These are phyloP conservation scores for Ceratocystis colombiana DNA, from an alignment of 2,329 filamentous ascomycete species.

Conservation along the genomic window DNA sequence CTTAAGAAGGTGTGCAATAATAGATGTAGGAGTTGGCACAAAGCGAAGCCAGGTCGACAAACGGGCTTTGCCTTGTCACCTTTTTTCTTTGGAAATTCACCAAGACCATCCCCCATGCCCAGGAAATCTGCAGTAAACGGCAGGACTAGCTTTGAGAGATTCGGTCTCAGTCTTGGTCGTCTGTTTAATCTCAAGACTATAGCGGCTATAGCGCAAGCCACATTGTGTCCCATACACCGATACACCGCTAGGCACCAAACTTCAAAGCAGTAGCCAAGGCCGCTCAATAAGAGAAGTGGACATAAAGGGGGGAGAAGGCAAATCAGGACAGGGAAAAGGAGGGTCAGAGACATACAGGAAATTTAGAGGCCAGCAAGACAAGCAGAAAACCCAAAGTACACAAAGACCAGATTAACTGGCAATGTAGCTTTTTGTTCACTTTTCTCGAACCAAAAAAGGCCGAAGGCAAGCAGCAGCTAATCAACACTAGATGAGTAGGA, in stretches of 20 bases:
- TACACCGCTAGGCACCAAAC: not conserved
- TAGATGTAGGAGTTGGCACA: too few species aligned
- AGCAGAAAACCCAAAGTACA: not conserved
- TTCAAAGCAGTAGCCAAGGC: too few species aligned
- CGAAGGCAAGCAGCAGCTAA: not conserved
- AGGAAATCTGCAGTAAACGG: too few species aligned
- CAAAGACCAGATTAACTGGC: not conserved
- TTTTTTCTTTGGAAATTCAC: not conserved
- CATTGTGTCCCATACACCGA: not conserved
- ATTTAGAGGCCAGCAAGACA: not conserved
- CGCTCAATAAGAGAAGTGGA: not conserved
- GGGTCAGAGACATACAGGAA: not conserved
- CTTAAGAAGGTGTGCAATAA: too few species aligned
- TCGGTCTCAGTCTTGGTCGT: too few species aligned
- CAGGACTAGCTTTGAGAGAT: too few species aligned
- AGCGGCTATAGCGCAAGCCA: conserved; percentile 6
- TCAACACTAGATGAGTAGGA: too few species aligned
- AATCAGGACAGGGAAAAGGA: not conserved
- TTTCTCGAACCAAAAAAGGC: not conserved
- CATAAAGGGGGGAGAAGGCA: not conserved
- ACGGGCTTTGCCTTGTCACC: not conserved
- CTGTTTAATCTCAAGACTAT: not conserved
- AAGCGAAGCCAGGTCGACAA: too few species aligned
- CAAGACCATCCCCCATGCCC: too few species aligned
- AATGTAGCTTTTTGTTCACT: not conserved